A percentile compares a stretch with the other conserved stretches of the same genome.
Conservation (phyloP, 2,329 filamentous ascomycete species). For the Pseudopithomyces chartarum region DNA sequence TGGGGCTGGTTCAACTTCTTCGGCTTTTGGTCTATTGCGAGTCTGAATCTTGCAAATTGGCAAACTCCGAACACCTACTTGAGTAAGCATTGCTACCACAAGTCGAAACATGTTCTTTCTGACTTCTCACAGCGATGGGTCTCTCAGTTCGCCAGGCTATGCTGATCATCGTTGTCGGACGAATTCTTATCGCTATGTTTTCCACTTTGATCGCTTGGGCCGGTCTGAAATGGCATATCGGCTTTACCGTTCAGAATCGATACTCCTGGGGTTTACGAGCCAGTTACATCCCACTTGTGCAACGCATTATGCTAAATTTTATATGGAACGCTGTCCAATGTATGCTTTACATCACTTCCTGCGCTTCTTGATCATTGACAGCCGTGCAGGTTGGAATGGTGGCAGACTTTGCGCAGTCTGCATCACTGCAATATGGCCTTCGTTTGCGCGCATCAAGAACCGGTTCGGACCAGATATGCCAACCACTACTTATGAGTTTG, state of each 20-base stretch:
- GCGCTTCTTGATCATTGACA: conserved; percentile 6
- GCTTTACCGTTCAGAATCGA: conserved; percentile 56
- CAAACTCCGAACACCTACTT: conserved; percentile 55
- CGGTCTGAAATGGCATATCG: conserved; percentile 57
- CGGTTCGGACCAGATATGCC: conserved; percentile 40
- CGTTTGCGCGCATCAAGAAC: conserved; percentile 41
- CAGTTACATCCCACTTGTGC: conserved; percentile 55
- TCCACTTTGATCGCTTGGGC: conserved; percentile 54
- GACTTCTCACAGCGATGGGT: conserved; percentile 44
- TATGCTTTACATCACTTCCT: conserved; percentile 27
- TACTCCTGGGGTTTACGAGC: conserved; percentile 57
- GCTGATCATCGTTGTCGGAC: conserved; percentile 53
- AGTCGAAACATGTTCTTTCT: background rate
- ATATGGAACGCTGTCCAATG: conserved; percentile 58
- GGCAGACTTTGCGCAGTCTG: conserved; percentile 41
- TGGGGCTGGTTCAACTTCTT: conserved; percentile 52
- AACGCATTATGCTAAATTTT: conserved; percentile 56
- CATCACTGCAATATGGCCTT: conserved; percentile 44
- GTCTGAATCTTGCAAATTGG: conserved; percentile 52
- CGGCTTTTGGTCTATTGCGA: conserved; percentile 48
- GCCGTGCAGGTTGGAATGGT: conserved; percentile 40
- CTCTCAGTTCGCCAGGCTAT: conserved; percentile 56
- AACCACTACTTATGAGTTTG: conserved; percentile 42
- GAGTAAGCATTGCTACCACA: conserved; percentile 47
- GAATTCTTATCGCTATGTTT: conserved; percentile 51